Conservation (phyloP, 768 basidiomycete genomes). For the Tubosaeta sp. region DNA sequence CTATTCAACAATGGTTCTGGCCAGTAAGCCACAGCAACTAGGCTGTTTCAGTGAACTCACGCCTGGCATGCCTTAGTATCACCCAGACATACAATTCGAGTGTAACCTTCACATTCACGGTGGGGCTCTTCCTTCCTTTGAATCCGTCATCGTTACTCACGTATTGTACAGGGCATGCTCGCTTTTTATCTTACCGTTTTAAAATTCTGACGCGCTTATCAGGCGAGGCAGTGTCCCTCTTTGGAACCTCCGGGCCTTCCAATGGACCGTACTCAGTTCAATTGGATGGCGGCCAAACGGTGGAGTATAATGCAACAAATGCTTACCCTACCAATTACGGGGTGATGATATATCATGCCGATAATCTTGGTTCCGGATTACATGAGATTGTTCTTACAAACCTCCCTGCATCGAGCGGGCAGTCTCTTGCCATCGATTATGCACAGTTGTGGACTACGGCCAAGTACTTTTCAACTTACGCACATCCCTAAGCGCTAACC, state of each 20-base stretch:
- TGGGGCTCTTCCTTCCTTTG: slow-evolving; percentile 14
- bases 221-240: slow-evolving; percentile 44
- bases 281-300: slow-evolving; percentile 31
- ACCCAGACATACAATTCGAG: slow-evolving; percentile 34
- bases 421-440: slow-evolving; percentile 32
- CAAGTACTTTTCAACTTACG: slow-evolving; percentile 11
- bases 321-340: slow-evolving; percentile 20
- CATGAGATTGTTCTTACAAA: slow-evolving; percentile 36
- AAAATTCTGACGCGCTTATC: not conserved
- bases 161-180: slow-evolving; percentile 18
- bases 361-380: slow-evolving; percentile 37
- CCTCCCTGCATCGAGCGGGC: slow-evolving; percentile 14
- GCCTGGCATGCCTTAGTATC: slow-evolving; percentile 21
- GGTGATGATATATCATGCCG: slow-evolving; percentile 33
- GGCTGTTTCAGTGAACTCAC: not conserved
- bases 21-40: slow-evolving; percentile 28
- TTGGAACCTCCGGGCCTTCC: slow-evolving; percentile 38
- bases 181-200: not conserved
- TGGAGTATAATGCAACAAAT: slow-evolving; percentile 18
- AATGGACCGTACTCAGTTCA: slow-evolving; percentile 34
- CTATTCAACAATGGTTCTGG: slow-evolving; percentile 41
- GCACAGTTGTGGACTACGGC: slow-evolving; percentile 23
- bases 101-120: slow-evolving; percentile 38
- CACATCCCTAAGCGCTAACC: not conserved
- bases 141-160: slow-evolving; percentile 3